Base-by-base conservation (phyloP, 202 grass and related monocot genomes). In the Carex sylvatica region DNA sequence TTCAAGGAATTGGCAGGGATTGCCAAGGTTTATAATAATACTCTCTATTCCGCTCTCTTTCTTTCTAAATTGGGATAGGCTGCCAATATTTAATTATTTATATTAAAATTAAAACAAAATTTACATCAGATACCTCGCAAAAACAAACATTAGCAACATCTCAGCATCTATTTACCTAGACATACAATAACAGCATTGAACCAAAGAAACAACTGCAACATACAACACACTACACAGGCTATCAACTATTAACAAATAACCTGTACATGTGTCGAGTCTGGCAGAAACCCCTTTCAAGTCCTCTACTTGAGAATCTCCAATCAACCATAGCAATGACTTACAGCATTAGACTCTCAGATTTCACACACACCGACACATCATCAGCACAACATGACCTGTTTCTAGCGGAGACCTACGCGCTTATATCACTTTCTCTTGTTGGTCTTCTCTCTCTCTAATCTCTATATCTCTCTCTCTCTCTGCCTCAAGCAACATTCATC, bases 221-320 rank as follows among this genome's bases (percentile, higher is more conserved):
- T 38, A 70, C 18, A 22, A 35, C 18, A 44, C 16, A 20, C 7
- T 20, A 20, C n/a, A 44, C 18, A 44, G 15, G 46, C 67, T 44
- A 70, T 18, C 63, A 70, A 46, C 14, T 44, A 46, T 5, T n/a
- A 70, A 70, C 66, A 20, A n/a, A 70, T 70, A 67, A 70, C 67
- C 36, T 70, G 36, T 18, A 70, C 9, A 20, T 22, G 67, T 7
- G 12, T 70, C 3, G 35, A 70, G 67, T 70, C 35, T 70, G 36
- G 38, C 63, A 22, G 66, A 36, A 22, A 10, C 12, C 30, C 7
- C 30, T 67, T 67, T 44, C 36, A 44, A 44, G 67, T 70, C 38
- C 67, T 46, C n/a, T 70, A 38, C n/a, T 44, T 44, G n/a, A 70
- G 67, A 70, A 70, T 20, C 38, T 69, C 38, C 38, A 22, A 70